Evolutionary conservation across 179 eudicot species (phyloP).

Genomic region (Vitellaria paradoxa): DNA sequence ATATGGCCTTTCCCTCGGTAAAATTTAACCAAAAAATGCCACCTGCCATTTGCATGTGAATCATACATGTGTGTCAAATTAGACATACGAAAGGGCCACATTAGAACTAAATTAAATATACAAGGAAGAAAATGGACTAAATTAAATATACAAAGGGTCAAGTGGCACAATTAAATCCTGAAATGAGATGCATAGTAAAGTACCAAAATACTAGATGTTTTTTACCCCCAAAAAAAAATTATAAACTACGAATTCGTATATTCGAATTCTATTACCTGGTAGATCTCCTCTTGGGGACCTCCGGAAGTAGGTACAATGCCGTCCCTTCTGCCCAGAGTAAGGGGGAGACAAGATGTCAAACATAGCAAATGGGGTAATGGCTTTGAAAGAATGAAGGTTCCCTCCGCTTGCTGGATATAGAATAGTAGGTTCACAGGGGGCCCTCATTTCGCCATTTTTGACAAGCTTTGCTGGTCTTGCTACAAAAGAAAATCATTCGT

Average conservation of each 20-base stretch:
- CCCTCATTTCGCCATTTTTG: conserved; percentile 74
- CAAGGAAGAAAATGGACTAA: too few relatives aligned
- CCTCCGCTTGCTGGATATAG: conserved; percentile 86
- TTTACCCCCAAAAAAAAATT: neutral
- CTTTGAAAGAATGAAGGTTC: conserved; percentile 89
- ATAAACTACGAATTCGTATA: neutral
- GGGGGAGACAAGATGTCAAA: conserved; percentile 97
- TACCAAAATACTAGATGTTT: too few relatives aligned
- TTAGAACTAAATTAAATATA: too few relatives aligned
- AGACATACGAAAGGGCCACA: too few relatives aligned
- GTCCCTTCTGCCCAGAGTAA: conserved; percentile 80
- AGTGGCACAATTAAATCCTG: too few relatives aligned
- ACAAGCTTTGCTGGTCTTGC: conserved; percentile 79
- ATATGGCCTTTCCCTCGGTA: too few relatives aligned
- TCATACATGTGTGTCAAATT: too few relatives aligned
- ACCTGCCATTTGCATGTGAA: too few relatives aligned
- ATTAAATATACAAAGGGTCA: too few relatives aligned
- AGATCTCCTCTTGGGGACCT: conserved; percentile 50
- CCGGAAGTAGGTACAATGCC: conserved; percentile 91
- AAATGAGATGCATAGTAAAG: too few relatives aligned
- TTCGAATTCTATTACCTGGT: conserved; percentile 46
- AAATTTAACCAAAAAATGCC: too few relatives aligned
- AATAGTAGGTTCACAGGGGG: conserved; percentile 75
- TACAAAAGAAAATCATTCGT: conserved; percentile 17
- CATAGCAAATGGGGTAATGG: conserved; percentile 85